These are phyloP conservation scores for Paraphoma sp. DNA, from an alignment of 2,329 filamentous ascomycete genomes.

Conservation along the genomic window DNA sequence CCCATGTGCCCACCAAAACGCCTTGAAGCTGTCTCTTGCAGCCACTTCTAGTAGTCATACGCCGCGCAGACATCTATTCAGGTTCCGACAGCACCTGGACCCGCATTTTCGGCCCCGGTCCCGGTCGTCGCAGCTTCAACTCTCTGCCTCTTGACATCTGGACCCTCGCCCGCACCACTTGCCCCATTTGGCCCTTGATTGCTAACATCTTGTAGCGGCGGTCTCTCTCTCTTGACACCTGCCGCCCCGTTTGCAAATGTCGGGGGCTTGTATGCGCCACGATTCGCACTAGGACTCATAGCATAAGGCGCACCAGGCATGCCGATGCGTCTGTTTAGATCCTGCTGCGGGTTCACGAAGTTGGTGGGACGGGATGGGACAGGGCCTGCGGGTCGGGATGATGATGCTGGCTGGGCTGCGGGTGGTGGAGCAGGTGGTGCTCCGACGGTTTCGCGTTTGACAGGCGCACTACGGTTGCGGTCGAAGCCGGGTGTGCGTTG, in stretches of 20 bases:
- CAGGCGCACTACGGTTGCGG: slow-evolving; percentile 76
- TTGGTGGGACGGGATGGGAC: slow-evolving; percentile 42
- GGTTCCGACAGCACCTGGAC: slow-evolving; percentile 3
- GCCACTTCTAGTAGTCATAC: no score
- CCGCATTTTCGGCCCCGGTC: slow-evolving; percentile 28
- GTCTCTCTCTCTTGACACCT: slow-evolving; percentile 39
- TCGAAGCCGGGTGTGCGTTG: slow-evolving; percentile 84
- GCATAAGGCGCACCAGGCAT: slow-evolving; percentile 52
- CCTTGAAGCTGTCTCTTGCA: no score
- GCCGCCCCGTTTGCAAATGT: slow-evolving; percentile 30
- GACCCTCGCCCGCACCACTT: slow-evolving; percentile 28
- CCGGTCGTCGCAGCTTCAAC: slow-evolving; percentile 31
- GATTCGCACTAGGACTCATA: slow-evolving; percentile 53
- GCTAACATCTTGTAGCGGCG: slow-evolving; percentile 54
- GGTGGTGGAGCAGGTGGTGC: slow-evolving; percentile 23
- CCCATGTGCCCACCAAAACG: neutral
- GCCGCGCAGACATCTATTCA: neutral
- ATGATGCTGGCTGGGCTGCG: slow-evolving; percentile 14
- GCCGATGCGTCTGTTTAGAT: slow-evolving; percentile 56
- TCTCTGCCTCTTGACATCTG: slow-evolving; percentile 51
- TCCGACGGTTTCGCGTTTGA: slow-evolving; percentile 60
- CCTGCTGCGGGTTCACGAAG: slow-evolving; percentile 57
- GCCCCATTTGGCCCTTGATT: slow-evolving; percentile 44
- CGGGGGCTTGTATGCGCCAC: slow-evolving; percentile 55
- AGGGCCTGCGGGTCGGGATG: slow-evolving; percentile 15